phyloP scores from a whole-genome alignment of 1,284 basidiomycete species.

The Rhizoctonia solani region DNA sequence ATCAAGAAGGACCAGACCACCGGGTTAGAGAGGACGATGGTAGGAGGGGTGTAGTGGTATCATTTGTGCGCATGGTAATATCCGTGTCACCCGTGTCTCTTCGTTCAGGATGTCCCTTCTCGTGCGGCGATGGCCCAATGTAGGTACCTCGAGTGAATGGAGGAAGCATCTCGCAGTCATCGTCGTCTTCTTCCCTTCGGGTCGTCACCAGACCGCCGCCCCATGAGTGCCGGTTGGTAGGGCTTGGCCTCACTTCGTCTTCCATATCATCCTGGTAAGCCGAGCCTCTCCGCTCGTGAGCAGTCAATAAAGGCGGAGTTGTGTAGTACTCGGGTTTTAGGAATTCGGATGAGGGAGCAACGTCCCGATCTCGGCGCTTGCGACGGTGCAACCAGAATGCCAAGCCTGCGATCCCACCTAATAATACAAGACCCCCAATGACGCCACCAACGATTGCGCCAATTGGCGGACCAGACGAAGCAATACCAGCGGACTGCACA shows the following conservation, averaged over 20 bases:
- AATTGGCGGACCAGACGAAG: neutral
- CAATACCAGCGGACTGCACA: neutral
- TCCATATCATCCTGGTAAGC: constrained; percentile 18
- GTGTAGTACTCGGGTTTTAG: constrained; percentile 31
- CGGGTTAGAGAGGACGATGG: neutral
- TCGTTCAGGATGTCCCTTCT: constrained; percentile 7
- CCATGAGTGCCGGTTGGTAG: constrained; percentile 10
- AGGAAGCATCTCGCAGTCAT: constrained; percentile 26
- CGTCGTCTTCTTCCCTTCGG: constrained; percentile 2
- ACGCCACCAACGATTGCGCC: constrained; percentile 9
- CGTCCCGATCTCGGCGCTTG: constrained; percentile 12
- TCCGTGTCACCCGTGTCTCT: constrained; percentile 14
- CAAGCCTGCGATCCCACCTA: constrained; percentile 8
- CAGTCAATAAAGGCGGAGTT: constrained; percentile 5
- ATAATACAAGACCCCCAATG: neutral
- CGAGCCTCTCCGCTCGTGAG: neutral
- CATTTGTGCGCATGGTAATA: neutral
- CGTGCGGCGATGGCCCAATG: constrained; percentile 28
- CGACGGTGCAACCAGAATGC: constrained; percentile 4
- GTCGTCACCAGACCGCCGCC: constrained; percentile 2
- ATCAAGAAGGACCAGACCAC: constrained; percentile 3
- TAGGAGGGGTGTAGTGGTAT: constrained; percentile 6
- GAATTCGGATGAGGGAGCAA: constrained; percentile 22
- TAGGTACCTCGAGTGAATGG: constrained; percentile 22
- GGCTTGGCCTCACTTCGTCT: neutral